Evolutionary conservation across 208 protist genomes (phyloP).

Genomic region (Naegleria gruberi): DNA sequence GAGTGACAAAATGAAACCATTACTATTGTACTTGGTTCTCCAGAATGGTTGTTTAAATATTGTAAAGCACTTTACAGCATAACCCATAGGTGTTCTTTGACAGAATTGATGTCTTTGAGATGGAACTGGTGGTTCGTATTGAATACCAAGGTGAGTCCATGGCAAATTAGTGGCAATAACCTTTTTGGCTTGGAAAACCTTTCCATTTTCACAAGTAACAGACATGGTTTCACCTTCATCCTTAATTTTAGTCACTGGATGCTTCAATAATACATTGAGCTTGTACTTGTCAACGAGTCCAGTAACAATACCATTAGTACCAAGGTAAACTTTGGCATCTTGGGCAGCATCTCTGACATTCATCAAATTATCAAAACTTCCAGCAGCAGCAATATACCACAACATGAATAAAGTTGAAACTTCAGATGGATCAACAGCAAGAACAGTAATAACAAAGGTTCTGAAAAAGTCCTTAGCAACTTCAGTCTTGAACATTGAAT

Average conservation of each 20-base stretch:
- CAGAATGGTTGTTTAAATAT: not conserved
- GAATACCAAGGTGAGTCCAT: not conserved
- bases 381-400: slow-evolving; percentile 5
- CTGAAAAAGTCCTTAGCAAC: not conserved
- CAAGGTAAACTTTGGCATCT: not conserved
- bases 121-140: not conserved
- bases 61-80: not conserved
- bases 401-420: not conserved
- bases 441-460: not conserved
- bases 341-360: slow-evolving; percentile 10
- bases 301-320: not conserved
- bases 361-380: not conserved
- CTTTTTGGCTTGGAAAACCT: not conserved
- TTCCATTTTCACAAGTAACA: not conserved
- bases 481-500: not conserved
- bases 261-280: not conserved
- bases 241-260: not conserved
- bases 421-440: not conserved
- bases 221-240: not conserved
- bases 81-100: slow-evolving; percentile 11
- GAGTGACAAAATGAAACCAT: not conserved
- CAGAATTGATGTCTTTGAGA: not conserved
- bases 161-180: not conserved
- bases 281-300: not conserved
- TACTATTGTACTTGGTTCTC: not conserved